A percentile compares a stretch with the other conserved stretches of the same genome.
phyloP scores from a whole-genome alignment of 768 basidiomycete species.

The Boletus sp. region DNA sequence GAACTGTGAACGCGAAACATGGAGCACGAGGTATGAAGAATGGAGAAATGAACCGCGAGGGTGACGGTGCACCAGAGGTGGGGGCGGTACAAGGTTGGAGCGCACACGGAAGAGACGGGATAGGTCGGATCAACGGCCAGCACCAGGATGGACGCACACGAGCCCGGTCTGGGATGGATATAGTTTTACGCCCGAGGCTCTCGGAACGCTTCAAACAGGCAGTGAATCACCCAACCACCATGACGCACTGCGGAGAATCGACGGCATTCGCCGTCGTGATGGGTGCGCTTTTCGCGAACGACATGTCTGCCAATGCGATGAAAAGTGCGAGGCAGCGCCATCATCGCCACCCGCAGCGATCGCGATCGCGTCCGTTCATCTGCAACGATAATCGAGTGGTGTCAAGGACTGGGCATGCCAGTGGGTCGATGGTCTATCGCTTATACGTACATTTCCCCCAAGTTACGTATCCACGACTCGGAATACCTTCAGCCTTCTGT shows the following conservation, averaged over 20 bases:
- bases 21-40: constrained; percentile 1
- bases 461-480: constrained; percentile 13
- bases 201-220: constrained; percentile 10
- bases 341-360: constrained; percentile 10
- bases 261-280: not conserved
- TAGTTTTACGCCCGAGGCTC: constrained; percentile 13
- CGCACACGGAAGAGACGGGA: constrained; percentile 14
- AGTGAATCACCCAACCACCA: constrained; percentile 3
- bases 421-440: too few relatives aligned
- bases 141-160: not conserved
- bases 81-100: not conserved
- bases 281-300: not conserved
- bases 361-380: constrained; percentile 2
- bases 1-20: constrained; percentile 1
- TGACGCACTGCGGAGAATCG: constrained; percentile 11
- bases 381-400: not conserved
- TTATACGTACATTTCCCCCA: constrained; percentile 12
- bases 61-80: not conserved
- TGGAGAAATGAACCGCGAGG: constrained; percentile 1
- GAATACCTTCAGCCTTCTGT: constrained; percentile 4
- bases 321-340: not conserved
- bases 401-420: too few relatives aligned
- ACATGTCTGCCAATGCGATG: not conserved
- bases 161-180: constrained; percentile 8
- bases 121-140: constrained; percentile 20